Conservation (phyloP, 2,329 filamentous ascomycete species). For the Neofusicoccum sp. region DNA sequence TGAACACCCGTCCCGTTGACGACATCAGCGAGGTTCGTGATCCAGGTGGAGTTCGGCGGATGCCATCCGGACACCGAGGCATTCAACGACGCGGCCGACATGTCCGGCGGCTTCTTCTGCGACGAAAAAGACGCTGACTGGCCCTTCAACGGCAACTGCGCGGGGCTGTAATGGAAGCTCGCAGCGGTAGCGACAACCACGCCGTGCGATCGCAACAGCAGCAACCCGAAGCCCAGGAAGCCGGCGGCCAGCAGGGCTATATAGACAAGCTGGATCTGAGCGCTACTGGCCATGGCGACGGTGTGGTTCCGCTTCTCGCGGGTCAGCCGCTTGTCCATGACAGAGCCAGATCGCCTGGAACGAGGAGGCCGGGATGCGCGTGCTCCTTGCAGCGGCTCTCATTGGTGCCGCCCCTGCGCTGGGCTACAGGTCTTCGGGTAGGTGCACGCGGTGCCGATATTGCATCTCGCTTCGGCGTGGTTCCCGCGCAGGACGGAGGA, state of each 20-base stretch:
- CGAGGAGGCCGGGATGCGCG: neutral
- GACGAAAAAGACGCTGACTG: neutral
- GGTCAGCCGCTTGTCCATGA: neutral
- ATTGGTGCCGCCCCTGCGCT: conserved; percentile 2
- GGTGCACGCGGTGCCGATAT: neutral
- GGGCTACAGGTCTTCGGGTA: neutral
- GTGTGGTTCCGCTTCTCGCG: neutral
- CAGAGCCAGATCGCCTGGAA: neutral
- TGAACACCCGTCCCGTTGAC: conserved; percentile 65
- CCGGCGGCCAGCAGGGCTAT: neutral
- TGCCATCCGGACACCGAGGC: conserved; percentile 31
- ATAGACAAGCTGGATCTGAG: neutral
- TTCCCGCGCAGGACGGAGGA: too few species aligned
- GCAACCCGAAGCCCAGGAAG: neutral
- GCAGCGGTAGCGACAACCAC: neutral
- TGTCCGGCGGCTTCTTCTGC: neutral
- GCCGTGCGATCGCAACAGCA: neutral
- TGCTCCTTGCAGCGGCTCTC: neutral
- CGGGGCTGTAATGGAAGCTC: neutral
- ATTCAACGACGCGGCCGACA: conserved; percentile 16
- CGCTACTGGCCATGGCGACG: neutral
- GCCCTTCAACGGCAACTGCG: neutral
- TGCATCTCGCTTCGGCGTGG: conserved; percentile 4
- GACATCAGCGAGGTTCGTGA: conserved; percentile 65
- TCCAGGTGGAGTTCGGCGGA: conserved; percentile 41